Evolutionary conservation across 1,139 yeast species (phyloP).

Genomic region (Sugiyamaella paludigena): DNA sequence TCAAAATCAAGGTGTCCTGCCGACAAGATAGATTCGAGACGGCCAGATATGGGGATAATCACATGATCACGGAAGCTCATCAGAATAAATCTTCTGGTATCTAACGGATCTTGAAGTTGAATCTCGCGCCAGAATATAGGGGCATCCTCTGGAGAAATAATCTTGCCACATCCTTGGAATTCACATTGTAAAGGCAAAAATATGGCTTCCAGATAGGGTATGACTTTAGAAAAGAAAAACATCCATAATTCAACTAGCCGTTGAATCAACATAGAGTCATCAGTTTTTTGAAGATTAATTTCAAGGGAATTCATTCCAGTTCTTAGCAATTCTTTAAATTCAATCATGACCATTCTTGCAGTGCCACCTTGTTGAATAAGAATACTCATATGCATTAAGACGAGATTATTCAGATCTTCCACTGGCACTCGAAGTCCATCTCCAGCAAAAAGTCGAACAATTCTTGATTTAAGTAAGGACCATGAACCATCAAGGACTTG

Average conservation of each 20-base stretch:
- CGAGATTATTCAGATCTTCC: constrained; percentile 54
- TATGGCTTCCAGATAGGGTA: constrained; percentile 58
- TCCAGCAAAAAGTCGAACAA: constrained; percentile 50
- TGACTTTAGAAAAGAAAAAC: constrained; percentile 50
- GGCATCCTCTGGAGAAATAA: constrained; percentile 35
- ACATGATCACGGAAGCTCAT: constrained; percentile 39
- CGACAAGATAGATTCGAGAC: constrained; percentile 47
- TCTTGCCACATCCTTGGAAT: constrained; percentile 42
- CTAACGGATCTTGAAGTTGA: constrained; percentile 31
- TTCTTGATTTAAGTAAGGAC: constrained; percentile 45
- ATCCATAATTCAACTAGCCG: constrained; percentile 50
- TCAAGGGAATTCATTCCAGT: constrained; percentile 46
- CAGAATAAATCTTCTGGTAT: constrained; percentile 36
- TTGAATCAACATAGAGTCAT: constrained; percentile 31
- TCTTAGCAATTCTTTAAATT: constrained; percentile 47
- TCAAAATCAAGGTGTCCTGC: constrained; percentile 24
- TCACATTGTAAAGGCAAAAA: constrained; percentile 59
- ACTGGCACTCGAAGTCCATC: constrained; percentile 51
- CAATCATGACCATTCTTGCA: constrained; percentile 42
- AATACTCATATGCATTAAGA: constrained; percentile 46
- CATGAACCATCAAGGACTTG: constrained; percentile 50
- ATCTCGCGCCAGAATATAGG: constrained; percentile 42
- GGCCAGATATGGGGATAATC: constrained; percentile 38
- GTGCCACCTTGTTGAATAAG: constrained; percentile 43
- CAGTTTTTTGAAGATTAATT: constrained; percentile 20